phyloP scores from a whole-genome alignment of 108 stramenopile genomes.

The Nannochloropsis granulata region DNA sequence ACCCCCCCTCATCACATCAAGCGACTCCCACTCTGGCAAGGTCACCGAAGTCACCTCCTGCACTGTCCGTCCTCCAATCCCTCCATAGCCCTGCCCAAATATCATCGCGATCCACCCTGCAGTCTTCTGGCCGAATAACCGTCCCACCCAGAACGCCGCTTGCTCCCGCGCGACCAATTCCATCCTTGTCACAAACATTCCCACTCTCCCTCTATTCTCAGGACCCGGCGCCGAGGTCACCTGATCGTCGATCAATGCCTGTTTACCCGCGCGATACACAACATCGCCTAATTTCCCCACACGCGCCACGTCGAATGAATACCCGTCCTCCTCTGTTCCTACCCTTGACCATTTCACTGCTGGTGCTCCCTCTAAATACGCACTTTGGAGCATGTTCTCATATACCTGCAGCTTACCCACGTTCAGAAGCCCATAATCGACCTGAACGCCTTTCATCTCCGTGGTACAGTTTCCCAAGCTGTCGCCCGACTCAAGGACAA shows the following conservation, averaged over 20 bases:
- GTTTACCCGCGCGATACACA: neutral
- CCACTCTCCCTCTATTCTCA: neutral
- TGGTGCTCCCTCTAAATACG: neutral
- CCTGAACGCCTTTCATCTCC: neutral
- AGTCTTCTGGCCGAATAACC: neutral
- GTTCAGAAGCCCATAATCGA: neutral
- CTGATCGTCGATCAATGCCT: neutral
- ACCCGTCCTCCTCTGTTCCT: neutral
- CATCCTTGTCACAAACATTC: neutral
- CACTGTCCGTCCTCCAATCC: neutral
- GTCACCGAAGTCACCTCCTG: neutral
- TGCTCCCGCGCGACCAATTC: neutral
- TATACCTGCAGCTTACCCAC: neutral
- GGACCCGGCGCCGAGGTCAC: neutral
- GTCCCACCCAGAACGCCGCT: neutral
- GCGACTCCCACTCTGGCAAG: neutral
- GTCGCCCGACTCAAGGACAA: conserved; percentile 9
- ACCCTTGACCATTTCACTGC: neutral
- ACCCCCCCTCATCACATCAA: neutral
- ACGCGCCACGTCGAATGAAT: neutral
- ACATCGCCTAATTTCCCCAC: neutral
- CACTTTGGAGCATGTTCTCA: neutral
- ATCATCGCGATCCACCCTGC: neutral
- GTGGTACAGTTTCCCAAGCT: neutral
- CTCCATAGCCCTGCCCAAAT: neutral